Conservation (phyloP, 805 yeast species). For the Nakazawaea laoshanensis region DNA sequence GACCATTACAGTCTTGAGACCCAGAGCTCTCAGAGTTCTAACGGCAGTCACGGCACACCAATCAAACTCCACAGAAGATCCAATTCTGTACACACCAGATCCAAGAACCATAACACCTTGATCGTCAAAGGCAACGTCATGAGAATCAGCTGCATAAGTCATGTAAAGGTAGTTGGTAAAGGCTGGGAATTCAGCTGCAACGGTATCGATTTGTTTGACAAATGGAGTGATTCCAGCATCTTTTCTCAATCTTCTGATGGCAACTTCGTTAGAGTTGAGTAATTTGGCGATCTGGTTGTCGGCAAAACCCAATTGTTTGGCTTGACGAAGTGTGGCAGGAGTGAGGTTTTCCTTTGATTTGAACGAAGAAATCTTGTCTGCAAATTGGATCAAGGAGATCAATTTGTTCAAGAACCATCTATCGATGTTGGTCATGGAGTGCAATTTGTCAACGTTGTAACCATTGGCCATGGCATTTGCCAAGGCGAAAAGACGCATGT, state of each 20-base stretch:
- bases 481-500: conserved; percentile 90
- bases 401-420: conserved; percentile 94
- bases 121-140: conserved; percentile 84
- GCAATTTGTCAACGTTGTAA: conserved; percentile 85
- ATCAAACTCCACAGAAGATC: conserved; percentile 97
- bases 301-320: conserved; percentile 94
- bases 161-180: conserved; percentile 88
- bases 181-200: conserved; percentile 99
- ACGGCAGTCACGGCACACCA: conserved; percentile 99
- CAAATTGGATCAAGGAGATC: conserved; percentile 64
- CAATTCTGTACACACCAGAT: conserved; percentile 97
- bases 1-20: conserved; percentile 89
- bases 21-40: conserved; percentile 81
- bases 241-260: conserved; percentile 81
- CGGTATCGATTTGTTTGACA: conserved; percentile 96
- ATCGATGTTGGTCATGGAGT: conserved; percentile 87
- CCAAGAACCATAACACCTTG: conserved; percentile 94
- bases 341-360: conserved; percentile 60
- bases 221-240: conserved; percentile 84
- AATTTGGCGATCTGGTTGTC: conserved; percentile 94
- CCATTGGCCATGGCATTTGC: conserved; percentile 90
- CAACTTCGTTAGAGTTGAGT: conserved; percentile 83
- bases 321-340: conserved; percentile 56
- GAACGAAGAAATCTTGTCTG: conserved; percentile 47
- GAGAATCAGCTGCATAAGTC: conserved; percentile 87